Evolutionary conservation across 495 filamentous ascomycete species (phyloP).

Genomic region (Pseudotulostoma volvatum): DNA sequence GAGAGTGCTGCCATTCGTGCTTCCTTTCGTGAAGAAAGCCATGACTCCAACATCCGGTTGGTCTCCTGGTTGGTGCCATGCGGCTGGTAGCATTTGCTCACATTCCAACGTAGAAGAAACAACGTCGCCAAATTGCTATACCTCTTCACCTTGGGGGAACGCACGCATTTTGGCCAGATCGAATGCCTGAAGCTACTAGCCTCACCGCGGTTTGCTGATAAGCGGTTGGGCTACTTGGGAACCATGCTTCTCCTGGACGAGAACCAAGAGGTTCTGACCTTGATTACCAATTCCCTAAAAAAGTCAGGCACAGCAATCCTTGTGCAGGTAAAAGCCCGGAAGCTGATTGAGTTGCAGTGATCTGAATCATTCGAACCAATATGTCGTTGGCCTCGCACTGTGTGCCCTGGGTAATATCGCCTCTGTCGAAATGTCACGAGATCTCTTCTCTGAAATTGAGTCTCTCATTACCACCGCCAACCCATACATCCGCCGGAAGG

Average conservation of each 20-base stretch:
- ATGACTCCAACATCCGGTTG: constrained; percentile 76
- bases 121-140: constrained; percentile 98
- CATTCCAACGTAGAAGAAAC: constrained; percentile 52
- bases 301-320: constrained; percentile 43
- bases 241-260: constrained; percentile 94
- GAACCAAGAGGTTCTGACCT: constrained; percentile 92
- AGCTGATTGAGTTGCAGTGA: constrained; percentile 33
- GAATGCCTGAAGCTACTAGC: constrained; percentile 96
- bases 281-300: constrained; percentile 94
- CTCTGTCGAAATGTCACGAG: constrained; percentile 95
- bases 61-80: too few species aligned
- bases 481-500: constrained; percentile 92
- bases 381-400: constrained; percentile 89
- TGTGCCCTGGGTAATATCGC: constrained; percentile 96
- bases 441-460: constrained; percentile 91
- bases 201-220: constrained; percentile 94
- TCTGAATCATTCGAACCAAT: constrained; percentile 92
- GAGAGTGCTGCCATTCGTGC: constrained; percentile 94
- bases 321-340: constrained; percentile 1
- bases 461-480: constrained; percentile 78
- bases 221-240: constrained; percentile 86
- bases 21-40: constrained; percentile 92
- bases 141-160: constrained; percentile 94
- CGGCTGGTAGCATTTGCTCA: not conserved
- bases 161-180: constrained; percentile 98